Evolutionary conservation across 2,329 filamentous ascomycete genomes (phyloP).

Genomic region (Cladosporium sp.): DNA sequence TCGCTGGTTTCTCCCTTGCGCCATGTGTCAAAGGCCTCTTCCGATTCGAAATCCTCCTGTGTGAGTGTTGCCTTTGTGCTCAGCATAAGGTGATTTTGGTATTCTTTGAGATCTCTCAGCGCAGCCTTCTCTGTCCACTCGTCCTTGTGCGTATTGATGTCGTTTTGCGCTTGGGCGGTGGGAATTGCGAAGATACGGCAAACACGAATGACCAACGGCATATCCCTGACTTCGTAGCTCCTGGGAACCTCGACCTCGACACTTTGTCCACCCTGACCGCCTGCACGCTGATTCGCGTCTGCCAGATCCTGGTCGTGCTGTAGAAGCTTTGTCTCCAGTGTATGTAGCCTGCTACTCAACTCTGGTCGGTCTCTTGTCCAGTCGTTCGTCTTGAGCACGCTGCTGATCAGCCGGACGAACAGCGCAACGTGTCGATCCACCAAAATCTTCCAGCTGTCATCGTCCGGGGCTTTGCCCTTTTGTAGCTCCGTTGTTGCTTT

Average conservation of each 20-base stretch:
- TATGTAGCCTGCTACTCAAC: conserved; percentile 73
- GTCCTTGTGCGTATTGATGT: conserved; percentile 78
- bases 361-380: conserved; percentile 84
- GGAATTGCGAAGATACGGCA: conserved; percentile 81
- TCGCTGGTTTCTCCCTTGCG: conserved; percentile 85
- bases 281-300: conserved; percentile 58
- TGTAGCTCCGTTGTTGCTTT: conserved; percentile 88
- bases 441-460: conserved; percentile 87
- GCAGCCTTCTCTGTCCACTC: conserved; percentile 91
- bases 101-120: conserved; percentile 85
- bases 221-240: conserved; percentile 93
- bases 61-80: conserved; percentile 74
- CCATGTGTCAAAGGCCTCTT: conserved; percentile 87
- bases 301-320: conserved; percentile 90
- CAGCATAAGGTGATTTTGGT: conserved; percentile 83
- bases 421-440: conserved; percentile 93
- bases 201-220: conserved; percentile 88
- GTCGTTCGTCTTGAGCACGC: conserved; percentile 78
- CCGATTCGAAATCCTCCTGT: conserved; percentile 83
- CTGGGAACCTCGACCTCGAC: conserved; percentile 81
- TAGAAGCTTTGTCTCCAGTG: conserved; percentile 88
- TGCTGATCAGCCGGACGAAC: conserved; percentile 82
- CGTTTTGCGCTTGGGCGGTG: conserved; percentile 76
- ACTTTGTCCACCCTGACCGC: conserved; percentile 61
- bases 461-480: conserved; percentile 71